Evolutionary conservation across 2,329 filamentous ascomycete genomes (phyloP).

Genomic region (Alternaria arborescens): DNA sequence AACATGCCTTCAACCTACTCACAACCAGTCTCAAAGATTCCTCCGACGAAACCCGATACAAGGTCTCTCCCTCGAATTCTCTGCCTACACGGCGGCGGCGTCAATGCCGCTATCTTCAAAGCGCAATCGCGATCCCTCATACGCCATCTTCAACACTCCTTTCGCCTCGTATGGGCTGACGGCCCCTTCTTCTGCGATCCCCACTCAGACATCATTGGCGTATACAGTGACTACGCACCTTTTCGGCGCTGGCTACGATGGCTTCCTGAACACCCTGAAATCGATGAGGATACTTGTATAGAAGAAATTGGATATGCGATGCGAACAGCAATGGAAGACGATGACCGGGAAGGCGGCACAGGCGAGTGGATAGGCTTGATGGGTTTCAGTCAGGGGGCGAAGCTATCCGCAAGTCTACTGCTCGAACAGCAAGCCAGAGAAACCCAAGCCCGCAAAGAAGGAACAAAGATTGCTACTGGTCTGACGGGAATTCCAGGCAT

Average conservation of each 20-base stretch:
- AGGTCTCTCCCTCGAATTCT: conserved; percentile 69
- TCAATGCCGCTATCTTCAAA: conserved; percentile 74
- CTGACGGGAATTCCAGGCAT: conserved; percentile 37
- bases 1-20: conserved; percentile 12
- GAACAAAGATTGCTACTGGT: conserved; percentile 29
- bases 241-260: conserved; percentile 72
- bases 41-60: conserved; percentile 36
- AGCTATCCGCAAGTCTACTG: conserved; percentile 56
- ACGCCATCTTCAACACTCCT: conserved; percentile 61
- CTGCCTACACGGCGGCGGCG: conserved; percentile 82
- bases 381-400: conserved; percentile 62
- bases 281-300: conserved; percentile 60
- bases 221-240: conserved; percentile 72
- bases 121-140: conserved; percentile 69
- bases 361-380: conserved; percentile 61
- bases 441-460: conserved; percentile 38
- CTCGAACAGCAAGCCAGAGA: conserved; percentile 67
- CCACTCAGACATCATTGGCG: conserved; percentile 68
- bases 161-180: conserved; percentile 77
- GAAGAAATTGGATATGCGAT: conserved; percentile 59
- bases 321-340: conserved; percentile 56
- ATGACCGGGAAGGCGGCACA: conserved; percentile 50
- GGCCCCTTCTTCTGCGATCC: conserved; percentile 71
- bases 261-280: conserved; percentile 64
- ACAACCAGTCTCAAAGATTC: conserved; percentile 30